Evolutionary conservation across 2,329 filamentous ascomycete genomes (phyloP).

Genomic region (Colletotrichum gloeosporioides): DNA sequence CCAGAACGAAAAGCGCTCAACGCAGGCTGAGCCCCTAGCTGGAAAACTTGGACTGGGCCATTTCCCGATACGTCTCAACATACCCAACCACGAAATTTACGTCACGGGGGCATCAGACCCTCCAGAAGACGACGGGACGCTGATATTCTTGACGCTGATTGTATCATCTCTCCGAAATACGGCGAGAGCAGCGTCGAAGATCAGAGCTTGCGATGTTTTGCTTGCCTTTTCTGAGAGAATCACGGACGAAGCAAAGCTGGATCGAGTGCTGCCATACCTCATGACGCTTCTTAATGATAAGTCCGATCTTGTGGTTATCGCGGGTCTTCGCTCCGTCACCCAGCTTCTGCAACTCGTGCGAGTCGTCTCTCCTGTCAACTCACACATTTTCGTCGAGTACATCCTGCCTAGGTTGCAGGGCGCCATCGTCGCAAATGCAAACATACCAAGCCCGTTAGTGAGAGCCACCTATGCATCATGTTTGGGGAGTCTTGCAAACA

Average conservation of each 20-base stretch:
- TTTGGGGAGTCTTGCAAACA: constrained; percentile 85
- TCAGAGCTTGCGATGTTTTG: constrained; percentile 89
- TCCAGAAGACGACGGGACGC: constrained; percentile 82
- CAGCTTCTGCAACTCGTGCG: constrained; percentile 87
- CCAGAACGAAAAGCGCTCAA: constrained; percentile 31
- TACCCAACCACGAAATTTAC: constrained; percentile 82
- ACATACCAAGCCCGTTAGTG: constrained; percentile 71
- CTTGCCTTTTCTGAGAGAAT: constrained; percentile 89
- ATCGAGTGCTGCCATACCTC: constrained; percentile 89
- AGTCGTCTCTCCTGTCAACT: constrained; percentile 82
- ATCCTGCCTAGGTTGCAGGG: constrained; percentile 68
- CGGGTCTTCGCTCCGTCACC: constrained; percentile 84
- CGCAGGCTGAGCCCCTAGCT: constrained; percentile 37
- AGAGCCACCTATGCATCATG: constrained; percentile 93
- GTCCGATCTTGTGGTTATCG: constrained; percentile 82
- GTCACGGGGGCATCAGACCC: constrained; percentile 65
- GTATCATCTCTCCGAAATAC: constrained; percentile 90
- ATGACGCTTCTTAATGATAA: constrained; percentile 83
- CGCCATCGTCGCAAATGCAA: constrained; percentile 50
- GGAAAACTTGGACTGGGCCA: constrained; percentile 62
- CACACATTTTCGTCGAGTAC: constrained; percentile 72
- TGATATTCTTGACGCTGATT: constrained; percentile 90
- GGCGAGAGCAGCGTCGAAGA: constrained; percentile 82
- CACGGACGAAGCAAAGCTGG: constrained; percentile 94
- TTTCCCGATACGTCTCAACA: constrained; percentile 84